phyloP scores from a whole-genome alignment of 2,329 filamentous ascomycete genomes.

The Cordyceps tenuipes region DNA sequence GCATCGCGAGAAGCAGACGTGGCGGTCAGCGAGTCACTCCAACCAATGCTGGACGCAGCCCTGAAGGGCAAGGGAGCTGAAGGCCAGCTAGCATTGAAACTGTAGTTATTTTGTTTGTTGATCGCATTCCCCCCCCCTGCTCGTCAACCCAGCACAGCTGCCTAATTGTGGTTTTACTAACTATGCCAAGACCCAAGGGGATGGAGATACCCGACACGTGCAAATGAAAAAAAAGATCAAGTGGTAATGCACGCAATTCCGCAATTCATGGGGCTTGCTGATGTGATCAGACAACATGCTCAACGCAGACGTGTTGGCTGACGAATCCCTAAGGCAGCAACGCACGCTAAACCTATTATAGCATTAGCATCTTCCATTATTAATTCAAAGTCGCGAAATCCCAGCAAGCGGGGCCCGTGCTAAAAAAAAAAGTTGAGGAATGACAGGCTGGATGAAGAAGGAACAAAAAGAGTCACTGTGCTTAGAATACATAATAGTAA shows the following conservation, averaged over 20 bases:
- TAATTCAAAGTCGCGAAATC: background rate
- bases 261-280: background rate
- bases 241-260: slow-evolving; percentile 1
- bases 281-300: slow-evolving; percentile 5
- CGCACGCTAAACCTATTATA: background rate
- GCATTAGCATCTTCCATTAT: background rate
- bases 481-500: no score
- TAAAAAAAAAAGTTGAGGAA: background rate
- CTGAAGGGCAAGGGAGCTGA: background rate
- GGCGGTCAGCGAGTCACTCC: background rate
- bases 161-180: background rate
- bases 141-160: background rate
- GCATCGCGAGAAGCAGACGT: background rate
- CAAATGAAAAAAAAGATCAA: background rate
- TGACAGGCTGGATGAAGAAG: background rate
- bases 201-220: background rate
- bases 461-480: no score
- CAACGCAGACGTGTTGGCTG: background rate
- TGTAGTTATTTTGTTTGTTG: background rate
- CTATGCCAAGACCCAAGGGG: background rate
- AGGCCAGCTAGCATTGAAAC: background rate
- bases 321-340: background rate
- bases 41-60: background rate
- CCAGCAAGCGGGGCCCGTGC: background rate
- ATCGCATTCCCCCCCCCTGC: background rate